Evolutionary conservation across 257 asterid genomes (phyloP), one percentile per base, ranked within the genome.

Genomic region (Nicotiana noctiflora): DNA sequence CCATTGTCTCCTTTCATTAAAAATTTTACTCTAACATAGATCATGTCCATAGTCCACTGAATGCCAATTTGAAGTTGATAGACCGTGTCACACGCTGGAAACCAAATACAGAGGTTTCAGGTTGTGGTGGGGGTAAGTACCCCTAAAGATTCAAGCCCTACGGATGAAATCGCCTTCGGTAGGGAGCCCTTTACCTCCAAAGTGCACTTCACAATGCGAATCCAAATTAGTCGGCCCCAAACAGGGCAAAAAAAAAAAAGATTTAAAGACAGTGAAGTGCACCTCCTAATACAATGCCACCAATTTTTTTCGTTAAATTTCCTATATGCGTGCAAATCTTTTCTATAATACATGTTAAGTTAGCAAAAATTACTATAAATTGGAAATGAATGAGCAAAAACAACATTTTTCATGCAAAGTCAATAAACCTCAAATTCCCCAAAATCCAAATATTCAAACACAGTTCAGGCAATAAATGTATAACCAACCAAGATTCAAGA

Each of bases 11-110:
- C 10, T 62, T 32, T 55, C 18, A 11, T n/a, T 9, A 19, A 61
- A 40, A n/a, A 75, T 84, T 94, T 87, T 91, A 93, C 96, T 89
- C 85, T 91, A 89, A 89, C 93, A 93, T 89, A 86, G 90, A 87
- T 90, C 88, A 88, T 82, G 86, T 78, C 88, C 80, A 84, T 83
- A 81, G 86, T 78, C 88, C 80, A 84, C 83, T 14, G 51, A 81
- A 62, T 74, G 82, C 87, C 82, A 77, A 74, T 53, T 13, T 77
- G 81, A 82, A 77, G 78, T 83, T 77, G 67, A 76, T 65, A 61
- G 19, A 53, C 84, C 81, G 68, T 81, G 86, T 52, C 84, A 81
- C 66, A 40, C 46, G 61, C 79, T 13, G 87, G 84, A 67, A 62
- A 83, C 4, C 18, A 59, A 62, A 55, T 29, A 40, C 49, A 40